Evolutionary conservation across 768 basidiomycete genomes (phyloP).

Genomic region (Mycena galopus): DNA sequence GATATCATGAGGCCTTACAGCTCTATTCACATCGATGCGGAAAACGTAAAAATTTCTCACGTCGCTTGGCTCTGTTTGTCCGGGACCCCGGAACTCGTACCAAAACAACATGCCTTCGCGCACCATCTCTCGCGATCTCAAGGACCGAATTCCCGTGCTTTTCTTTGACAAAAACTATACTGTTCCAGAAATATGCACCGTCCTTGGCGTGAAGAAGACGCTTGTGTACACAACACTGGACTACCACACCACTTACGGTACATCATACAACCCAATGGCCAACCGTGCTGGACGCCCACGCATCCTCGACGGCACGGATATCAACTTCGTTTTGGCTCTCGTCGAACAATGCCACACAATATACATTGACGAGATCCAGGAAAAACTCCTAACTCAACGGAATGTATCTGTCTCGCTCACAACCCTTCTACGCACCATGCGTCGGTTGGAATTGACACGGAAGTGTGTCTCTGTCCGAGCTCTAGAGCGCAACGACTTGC

Average conservation of each 20-base stretch:
- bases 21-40: too few relatives aligned
- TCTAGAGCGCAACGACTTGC: conserved; percentile 43
- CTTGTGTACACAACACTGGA: not conserved
- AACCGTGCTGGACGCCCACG: not conserved
- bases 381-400: conserved; percentile 24
- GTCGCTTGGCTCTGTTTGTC: not conserved
- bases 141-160: not conserved
- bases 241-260: not conserved
- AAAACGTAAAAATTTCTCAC: not conserved
- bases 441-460: conserved; percentile 31
- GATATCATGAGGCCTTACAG: too few relatives aligned
- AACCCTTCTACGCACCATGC: conserved; percentile 38
- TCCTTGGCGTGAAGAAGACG: not conserved
- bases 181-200: not conserved
- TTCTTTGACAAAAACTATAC: not conserved
- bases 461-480: conserved; percentile 41
- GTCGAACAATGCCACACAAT: not conserved
- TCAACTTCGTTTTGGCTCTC: conserved; percentile 6
- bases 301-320: not conserved
- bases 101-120: not conserved
- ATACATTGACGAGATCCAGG: conserved; percentile 31
- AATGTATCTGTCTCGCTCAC: conserved; percentile 32
- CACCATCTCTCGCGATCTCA: not conserved
- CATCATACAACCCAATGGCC: not conserved
- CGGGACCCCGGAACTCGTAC: not conserved